A percentile compares a stretch with the other conserved stretches of the same genome.
phyloP scores from a whole-genome alignment of 108 stramenopile species.

The Skeletonema potamos region DNA sequence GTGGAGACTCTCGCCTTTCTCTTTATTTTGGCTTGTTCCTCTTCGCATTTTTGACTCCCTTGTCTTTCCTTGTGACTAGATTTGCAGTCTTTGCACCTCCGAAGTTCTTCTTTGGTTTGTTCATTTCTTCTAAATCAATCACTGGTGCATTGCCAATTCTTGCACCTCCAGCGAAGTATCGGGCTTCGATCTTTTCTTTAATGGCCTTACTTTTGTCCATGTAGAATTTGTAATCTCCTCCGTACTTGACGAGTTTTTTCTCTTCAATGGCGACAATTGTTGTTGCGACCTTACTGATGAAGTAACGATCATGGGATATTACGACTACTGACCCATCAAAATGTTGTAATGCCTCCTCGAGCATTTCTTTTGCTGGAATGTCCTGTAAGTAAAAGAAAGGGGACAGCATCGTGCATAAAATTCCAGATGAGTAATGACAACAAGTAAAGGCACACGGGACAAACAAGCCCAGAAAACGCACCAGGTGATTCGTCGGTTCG shows the following conservation, averaged over 20 bases:
- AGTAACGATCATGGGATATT: slow-evolving; percentile 97
- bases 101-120: slow-evolving; percentile 85
- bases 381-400: slow-evolving; percentile 31
- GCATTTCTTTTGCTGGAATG: slow-evolving; percentile 97
- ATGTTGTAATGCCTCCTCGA: slow-evolving; percentile 95
- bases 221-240: slow-evolving; percentile 96
- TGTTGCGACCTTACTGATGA: slow-evolving; percentile 93
- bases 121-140: slow-evolving; percentile 65
- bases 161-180: slow-evolving; percentile 77
- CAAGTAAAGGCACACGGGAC: not conserved
- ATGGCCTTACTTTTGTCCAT: slow-evolving; percentile 83
- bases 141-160: slow-evolving; percentile 75
- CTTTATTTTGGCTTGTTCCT: slow-evolving; percentile 28
- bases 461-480: not conserved
- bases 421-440: not conserved
- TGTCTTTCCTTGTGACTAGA: slow-evolving; percentile 85
- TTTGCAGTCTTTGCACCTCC: slow-evolving; percentile 88
- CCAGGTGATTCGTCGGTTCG: slow-evolving; percentile 90
- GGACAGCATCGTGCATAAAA: too few species aligned
- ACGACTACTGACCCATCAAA: slow-evolving; percentile 92
- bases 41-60: slow-evolving; percentile 98
- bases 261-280: slow-evolving; percentile 95
- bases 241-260: slow-evolving; percentile 75
- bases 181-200: slow-evolving; percentile 86
- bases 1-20: not conserved